Conservation (phyloP, 78 protist species). For the Anaeramoeba ignava region DNA sequence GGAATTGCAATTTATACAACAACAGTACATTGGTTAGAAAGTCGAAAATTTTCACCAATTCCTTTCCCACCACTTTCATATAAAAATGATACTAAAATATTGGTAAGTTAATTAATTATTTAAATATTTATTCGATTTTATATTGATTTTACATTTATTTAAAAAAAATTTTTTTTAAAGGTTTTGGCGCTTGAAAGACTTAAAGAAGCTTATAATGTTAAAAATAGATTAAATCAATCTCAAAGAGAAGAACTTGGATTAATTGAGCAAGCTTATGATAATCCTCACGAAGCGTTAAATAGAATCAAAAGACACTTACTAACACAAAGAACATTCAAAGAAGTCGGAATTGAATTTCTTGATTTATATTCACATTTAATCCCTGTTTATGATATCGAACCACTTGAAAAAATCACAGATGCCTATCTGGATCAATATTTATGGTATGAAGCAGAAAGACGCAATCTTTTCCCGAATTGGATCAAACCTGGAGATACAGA, state of each 20-base stretch:
- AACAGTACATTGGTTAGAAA: conserved; percentile 92
- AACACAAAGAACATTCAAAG: conserved; percentile 92
- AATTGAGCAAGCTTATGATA: conserved; percentile 98
- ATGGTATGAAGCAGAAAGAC: conserved; percentile 97
- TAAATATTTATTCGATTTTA: no score
- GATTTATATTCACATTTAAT: conserved; percentile 87
- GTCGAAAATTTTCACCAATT: conserved; percentile 83
- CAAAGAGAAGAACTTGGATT: conserved; percentile 95
- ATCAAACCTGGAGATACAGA: conserved; percentile 99
- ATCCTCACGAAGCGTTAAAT: conserved; percentile 93
- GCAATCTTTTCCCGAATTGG: conserved; percentile 98
- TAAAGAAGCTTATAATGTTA: conserved; percentile 85
- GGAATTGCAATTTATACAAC: conserved; percentile 96
- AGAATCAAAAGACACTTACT: conserved; percentile 96
- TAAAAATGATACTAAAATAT: conserved; percentile 98
- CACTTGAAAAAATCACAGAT: conserved; percentile 99
- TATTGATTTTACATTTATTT: no score
- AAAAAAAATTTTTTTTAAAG: no score
- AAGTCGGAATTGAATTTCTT: conserved; percentile 89
- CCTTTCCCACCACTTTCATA: conserved; percentile 97
- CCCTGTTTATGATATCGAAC: conserved; percentile 96
- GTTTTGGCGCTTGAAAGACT: conserved; percentile 93
- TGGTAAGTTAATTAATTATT: no score
- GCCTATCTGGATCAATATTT: conserved; percentile 98
- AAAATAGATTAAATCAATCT: conserved; percentile 74